These are phyloP conservation scores for Fennellomyces sp. DNA, from an alignment of 371 early-diverging fungal species.

Conservation along the genomic window DNA sequence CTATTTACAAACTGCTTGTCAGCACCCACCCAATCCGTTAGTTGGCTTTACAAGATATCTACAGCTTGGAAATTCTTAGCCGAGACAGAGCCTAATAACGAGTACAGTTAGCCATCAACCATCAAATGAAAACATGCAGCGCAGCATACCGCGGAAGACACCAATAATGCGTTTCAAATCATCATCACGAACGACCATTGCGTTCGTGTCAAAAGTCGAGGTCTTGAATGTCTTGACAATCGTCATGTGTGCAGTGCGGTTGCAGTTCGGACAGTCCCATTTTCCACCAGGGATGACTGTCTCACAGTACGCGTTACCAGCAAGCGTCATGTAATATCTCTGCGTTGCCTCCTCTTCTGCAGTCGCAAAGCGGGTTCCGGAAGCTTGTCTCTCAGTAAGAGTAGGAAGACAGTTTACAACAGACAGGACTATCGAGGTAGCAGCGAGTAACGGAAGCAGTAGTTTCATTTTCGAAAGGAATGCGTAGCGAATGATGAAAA, in stretches of 20 bases:
- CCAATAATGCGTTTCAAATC: conserved; percentile 18
- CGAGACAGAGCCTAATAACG: neutral
- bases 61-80: neutral
- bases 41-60: neutral
- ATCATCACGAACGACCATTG: conserved; percentile 21
- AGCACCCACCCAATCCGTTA: neutral
- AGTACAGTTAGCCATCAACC: neutral
- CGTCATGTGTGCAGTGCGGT: conserved; percentile 2
- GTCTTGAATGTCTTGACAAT: conserved; percentile 23
- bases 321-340: conserved; percentile 8
- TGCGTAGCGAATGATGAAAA: no score
- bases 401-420: neutral
- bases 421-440: neutral
- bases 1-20: neutral
- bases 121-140: neutral
- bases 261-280: conserved; percentile 19
- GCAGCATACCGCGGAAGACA: conserved; percentile 20
- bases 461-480: conserved; percentile 3
- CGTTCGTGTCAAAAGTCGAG: conserved; percentile 13
- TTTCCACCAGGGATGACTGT: conserved; percentile 15
- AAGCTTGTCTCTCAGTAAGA: neutral
- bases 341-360: neutral
- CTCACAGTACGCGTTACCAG: conserved; percentile 16
- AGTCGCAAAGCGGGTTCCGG: conserved; percentile 1
- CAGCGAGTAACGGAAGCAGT: neutral